Conservation (phyloP, 306 rosid species). For the Quercus dentata region DNA sequence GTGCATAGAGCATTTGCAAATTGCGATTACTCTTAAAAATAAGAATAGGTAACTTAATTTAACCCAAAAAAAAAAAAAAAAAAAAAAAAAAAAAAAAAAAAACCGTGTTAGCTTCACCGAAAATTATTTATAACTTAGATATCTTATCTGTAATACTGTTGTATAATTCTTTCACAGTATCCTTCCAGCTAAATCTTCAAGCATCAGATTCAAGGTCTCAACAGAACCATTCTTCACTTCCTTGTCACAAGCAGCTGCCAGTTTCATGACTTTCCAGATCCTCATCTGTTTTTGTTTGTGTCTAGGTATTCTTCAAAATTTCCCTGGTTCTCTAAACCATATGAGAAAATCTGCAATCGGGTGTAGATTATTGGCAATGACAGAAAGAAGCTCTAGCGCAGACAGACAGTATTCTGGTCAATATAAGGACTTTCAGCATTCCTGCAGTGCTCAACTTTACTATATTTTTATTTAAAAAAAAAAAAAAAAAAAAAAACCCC, state of each 20-base stretch:
- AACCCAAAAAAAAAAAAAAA: neutral
- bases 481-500: too few species aligned
- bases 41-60: neutral
- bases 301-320: constrained; percentile 68
- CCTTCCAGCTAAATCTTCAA: constrained; percentile 75
- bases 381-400: neutral
- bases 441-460: neutral
- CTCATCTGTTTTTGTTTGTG: too few species aligned
- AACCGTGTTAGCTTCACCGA: neutral
- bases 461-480: too few species aligned
- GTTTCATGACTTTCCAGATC: too few species aligned
- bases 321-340: constrained; percentile 81
- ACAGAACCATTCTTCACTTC: constrained; percentile 61
- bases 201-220: constrained; percentile 68
- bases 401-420: neutral
- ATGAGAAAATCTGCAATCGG: constrained; percentile 80
- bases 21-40: neutral
- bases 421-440: neutral
- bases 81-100: neutral
- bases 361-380: constrained; percentile 50
- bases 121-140: neutral
- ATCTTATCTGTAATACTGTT: neutral
- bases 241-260: constrained; percentile 87
- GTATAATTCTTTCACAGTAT: constrained; percentile 24
- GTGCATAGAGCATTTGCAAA: neutral